Evolutionary conservation across 768 basidiomycete genomes (phyloP), one percentile per base, ranked within the genome.

Genomic region (Termitomyces sp.): DNA sequence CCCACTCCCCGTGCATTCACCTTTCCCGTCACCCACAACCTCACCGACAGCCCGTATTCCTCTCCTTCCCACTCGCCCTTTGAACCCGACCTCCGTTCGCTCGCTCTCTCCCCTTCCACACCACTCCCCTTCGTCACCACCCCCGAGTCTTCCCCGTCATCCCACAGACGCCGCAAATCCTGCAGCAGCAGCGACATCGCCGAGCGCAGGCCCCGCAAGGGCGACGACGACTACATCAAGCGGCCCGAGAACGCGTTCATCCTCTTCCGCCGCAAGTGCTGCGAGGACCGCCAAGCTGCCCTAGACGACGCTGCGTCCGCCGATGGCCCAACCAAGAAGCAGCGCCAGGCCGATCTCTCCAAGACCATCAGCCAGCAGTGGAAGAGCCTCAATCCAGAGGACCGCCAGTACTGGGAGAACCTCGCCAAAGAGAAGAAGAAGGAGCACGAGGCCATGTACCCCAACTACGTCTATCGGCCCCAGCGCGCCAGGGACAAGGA

Each of bases 161-260:
- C 71, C 51, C 77, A 77, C 63, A 79, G 80, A 65, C 82, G 82
- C 50, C 77, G 82, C 68, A 84, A 82, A 67, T 78, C 77, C 54
- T 77, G 77, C 44, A 77, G 74, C 44, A 77, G 74, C 51, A 72
- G 73, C 65, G 77, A 69, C 66, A 76, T 77, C 69, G 64, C 73
- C 65, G 84, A 85, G 59, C 82, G 82, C 62, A 71, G 81, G 57
- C 81, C 85, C 59, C 83, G 76, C 72, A 85, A 86, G 75, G 89
- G 89, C 63, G 89, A 90, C 71, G 87, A 87, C 48, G 87, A 89
- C 70, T 91, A 91, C 66, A 84, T 91, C 75, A 90, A 90, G 71
- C 84, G 89, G 42, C 89, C 89, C 2, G 87, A 89, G 73, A 90
- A 91, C 65, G 89, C 89, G 8, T 91, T 91, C 77, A 91, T 91